Evolutionary conservation across 1,284 basidiomycete species (phyloP).

Genomic region (Ganoderma sinense): DNA sequence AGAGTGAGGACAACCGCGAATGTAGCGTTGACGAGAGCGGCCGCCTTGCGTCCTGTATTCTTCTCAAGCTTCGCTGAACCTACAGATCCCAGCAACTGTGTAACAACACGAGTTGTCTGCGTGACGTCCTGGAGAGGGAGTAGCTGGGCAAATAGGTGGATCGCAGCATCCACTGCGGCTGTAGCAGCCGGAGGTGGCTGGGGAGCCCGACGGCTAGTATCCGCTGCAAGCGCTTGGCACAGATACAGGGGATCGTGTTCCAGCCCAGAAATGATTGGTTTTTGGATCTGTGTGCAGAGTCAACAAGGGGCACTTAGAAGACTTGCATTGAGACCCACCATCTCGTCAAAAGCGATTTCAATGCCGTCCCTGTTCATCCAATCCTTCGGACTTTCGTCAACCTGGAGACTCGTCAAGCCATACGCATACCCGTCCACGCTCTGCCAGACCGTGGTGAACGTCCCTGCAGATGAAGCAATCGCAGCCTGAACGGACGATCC

Average conservation of each 20-base stretch:
- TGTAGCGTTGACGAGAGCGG: conserved; percentile 84
- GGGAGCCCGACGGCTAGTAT: conserved; percentile 52
- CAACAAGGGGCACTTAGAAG: not conserved
- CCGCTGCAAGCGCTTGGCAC: conserved; percentile 59
- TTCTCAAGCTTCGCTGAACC: conserved; percentile 86
- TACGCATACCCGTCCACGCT: conserved; percentile 91
- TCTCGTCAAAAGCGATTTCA: conserved; percentile 77
- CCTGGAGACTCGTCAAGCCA: conserved; percentile 83
- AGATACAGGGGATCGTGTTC: conserved; percentile 90
- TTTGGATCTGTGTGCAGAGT: conserved; percentile 61
- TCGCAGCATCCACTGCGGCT: conserved; percentile 88
- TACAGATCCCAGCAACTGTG: conserved; percentile 74
- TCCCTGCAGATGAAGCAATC: conserved; percentile 88
- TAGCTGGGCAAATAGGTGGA: conserved; percentile 85
- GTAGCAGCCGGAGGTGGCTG: conserved; percentile 84
- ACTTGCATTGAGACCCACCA: conserved; percentile 56
- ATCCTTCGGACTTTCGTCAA: conserved; percentile 54
- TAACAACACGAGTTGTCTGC: conserved; percentile 73
- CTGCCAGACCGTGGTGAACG: conserved; percentile 89
- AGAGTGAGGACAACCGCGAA: conserved; percentile 86
- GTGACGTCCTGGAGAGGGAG: conserved; percentile 83
- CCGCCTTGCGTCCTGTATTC: conserved; percentile 90
- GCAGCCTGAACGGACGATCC: conserved; percentile 93
- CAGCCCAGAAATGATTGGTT: conserved; percentile 84
- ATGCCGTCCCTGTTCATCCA: conserved; percentile 81